Evolutionary conservation across 495 filamentous ascomycete genomes (phyloP).

Genomic region (Lasiosphaeria miniovina): DNA sequence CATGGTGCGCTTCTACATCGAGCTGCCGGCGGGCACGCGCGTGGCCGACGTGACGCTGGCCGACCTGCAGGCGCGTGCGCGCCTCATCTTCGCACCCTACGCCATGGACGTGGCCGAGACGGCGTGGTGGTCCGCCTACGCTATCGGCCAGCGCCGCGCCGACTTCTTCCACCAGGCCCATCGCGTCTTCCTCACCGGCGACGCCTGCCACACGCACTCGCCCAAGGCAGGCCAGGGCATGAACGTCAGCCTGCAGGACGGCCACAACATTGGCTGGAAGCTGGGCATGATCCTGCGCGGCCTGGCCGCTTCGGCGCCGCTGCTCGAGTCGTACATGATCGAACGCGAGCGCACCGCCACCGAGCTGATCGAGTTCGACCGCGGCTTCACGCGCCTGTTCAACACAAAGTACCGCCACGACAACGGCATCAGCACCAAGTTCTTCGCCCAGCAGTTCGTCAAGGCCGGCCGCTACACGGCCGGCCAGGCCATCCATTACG

Average conservation of each 20-base stretch:
- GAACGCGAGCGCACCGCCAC: conserved; percentile 67
- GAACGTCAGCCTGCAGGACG: conserved; percentile 59
- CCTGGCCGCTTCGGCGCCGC: conserved; percentile 40
- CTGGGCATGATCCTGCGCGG: conserved; percentile 62
- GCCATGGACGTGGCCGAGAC: conserved; percentile 42
- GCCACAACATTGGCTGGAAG: conserved; percentile 77
- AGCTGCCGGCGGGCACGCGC: conserved; percentile 42
- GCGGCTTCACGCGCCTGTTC: conserved; percentile 62
- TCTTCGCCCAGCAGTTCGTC: conserved; percentile 59
- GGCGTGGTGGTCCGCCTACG: conserved; percentile 62
- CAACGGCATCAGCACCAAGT: conserved; percentile 33
- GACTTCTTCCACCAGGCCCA: conserved; percentile 52
- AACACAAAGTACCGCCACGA: conserved; percentile 39
- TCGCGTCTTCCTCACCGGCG: conserved; percentile 64
- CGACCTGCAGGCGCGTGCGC: conserved; percentile 56
- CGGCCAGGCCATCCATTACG: conserved; percentile 59
- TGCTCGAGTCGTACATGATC: conserved; percentile 66
- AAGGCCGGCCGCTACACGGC: conserved; percentile 62
- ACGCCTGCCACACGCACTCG: conserved; percentile 70
- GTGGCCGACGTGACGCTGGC: conserved; percentile 48
- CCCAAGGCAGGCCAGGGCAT: conserved; percentile 74
- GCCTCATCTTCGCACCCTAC: conserved; percentile 56
- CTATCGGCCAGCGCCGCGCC: conserved; percentile 61
- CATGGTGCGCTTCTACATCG: conserved; percentile 60
- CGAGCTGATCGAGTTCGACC: conserved; percentile 73